Evolutionary conservation across 352 stramenopile genomes (phyloP).

Genomic region (Ophiocytium majus): DNA sequence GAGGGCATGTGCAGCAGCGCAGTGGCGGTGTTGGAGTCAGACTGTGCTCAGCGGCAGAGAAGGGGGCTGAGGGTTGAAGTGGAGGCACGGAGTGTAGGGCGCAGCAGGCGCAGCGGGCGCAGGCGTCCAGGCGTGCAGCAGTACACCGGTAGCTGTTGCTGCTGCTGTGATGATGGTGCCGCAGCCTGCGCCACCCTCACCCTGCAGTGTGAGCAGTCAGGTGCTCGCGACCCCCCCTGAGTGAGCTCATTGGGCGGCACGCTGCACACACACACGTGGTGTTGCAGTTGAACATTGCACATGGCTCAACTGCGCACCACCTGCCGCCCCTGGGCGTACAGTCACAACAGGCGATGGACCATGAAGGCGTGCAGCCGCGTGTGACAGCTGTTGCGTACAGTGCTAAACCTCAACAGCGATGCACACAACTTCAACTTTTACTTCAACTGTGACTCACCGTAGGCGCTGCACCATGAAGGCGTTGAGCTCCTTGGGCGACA

Average conservation of each 20-base stretch:
- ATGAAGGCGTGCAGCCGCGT: background rate
- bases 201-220: too few relatives aligned
- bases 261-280: background rate
- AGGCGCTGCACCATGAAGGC: constrained; percentile 36
- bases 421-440: constrained; percentile 10
- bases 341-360: background rate
- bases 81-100: too few relatives aligned
- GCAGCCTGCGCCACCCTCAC: too few relatives aligned
- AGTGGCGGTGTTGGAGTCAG: background rate
- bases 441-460: constrained; percentile 8
- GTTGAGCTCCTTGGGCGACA: constrained; percentile 29
- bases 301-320: too few relatives aligned
- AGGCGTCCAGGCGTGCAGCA: too few relatives aligned
- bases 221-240: too few relatives aligned
- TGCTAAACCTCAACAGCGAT: background rate
- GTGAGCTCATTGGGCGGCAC: background rate
- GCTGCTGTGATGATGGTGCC: too few relatives aligned
- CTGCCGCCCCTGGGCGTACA: background rate
- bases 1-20: background rate
- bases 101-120: too few relatives aligned
- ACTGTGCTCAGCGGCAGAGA: background rate
- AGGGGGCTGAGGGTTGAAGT: too few relatives aligned
- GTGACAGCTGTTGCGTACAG: too few relatives aligned
- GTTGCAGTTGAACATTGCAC: background rate
- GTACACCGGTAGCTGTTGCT: too few relatives aligned